A percentile compares a stretch with the other conserved stretches of the same genome.
Conservation (phyloP, 2,329 filamentous ascomycete species). For the Aspergillus costaricaensis region DNA sequence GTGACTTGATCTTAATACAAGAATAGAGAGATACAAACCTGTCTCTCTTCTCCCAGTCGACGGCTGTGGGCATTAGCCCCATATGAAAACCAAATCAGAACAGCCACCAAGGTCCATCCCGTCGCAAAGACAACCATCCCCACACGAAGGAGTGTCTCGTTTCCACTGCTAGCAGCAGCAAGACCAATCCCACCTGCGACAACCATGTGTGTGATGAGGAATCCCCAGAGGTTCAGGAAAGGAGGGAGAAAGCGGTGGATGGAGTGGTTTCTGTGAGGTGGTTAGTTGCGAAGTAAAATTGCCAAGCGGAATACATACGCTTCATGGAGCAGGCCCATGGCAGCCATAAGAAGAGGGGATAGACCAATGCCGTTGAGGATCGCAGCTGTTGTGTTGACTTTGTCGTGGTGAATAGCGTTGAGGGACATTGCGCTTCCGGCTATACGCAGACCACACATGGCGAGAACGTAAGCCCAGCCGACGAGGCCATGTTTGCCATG, state of each 20-base stretch:
- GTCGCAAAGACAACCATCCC: not conserved
- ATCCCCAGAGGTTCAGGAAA: not conserved
- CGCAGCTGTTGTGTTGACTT: not conserved
- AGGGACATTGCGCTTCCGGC: constrained; percentile 8
- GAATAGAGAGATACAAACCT: not conserved
- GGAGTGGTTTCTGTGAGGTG: not conserved
- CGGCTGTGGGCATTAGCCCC: not conserved
- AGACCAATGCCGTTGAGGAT: not conserved
- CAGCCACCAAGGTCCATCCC: not conserved
- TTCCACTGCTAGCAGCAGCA: not conserved
- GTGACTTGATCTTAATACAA: not conserved
- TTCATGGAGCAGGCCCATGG: not conserved
- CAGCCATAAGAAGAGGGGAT: not conserved
- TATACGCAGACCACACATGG: constrained; percentile 10
- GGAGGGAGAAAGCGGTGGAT: not conserved
- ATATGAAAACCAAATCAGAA: not conserved
- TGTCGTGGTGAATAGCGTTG: not conserved
- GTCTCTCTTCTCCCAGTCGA: not conserved
- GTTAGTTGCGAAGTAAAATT: not conserved
- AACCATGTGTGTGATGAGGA: not conserved
- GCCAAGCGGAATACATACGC: not conserved
- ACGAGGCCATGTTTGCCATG: constrained; percentile 4
- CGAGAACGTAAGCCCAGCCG: constrained; percentile 8
- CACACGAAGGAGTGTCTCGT: not conserved
- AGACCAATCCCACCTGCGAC: not conserved